Base-by-base conservation (phyloP, 1,139 yeast genomes). In the Geotrichum macrosporum region DNA sequence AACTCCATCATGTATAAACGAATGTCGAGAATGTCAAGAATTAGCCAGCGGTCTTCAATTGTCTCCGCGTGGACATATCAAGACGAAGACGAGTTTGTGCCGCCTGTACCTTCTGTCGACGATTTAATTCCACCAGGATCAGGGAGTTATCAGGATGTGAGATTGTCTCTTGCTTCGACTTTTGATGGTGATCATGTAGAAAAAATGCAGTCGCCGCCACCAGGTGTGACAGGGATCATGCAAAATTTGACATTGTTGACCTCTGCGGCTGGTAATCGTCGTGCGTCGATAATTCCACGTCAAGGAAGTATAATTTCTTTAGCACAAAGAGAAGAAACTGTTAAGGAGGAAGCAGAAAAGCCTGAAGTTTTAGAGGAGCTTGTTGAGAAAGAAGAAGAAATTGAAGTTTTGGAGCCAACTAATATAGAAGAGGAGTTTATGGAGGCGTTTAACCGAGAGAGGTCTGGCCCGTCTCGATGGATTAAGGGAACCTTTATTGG, bases 401-500 rank as follows among this genome's bases (percentile, higher is more conserved):
- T 5, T 15, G 32, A 10, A 27, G 33, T 18, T 41, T 46, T 18
- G n/a, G n/a, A n/a, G 13, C 29, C 19, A 18, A 33, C 39, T 9
- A 42, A 26, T 10, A 53, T 50, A 16, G 62, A 57, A 37, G 60
- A 63, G 20, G 50, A 49, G 22, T 49, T 45, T 27, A 41, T 66
- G 64, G 73, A 67, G 9, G 76, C 73, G 38, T 72, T 71, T 5
- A 72, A 70, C 30, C 75, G 69, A 26, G 52, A 49, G 30, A 41
- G 37, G 20, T 38, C 35, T 77, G 82, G 3, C 89, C 92, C 3
- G 72, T 47, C 79, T 13, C 76, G 82, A 39, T 92, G 97, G 97
- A 74, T 88, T 41, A 84, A 84, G 59, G 98, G 98, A 24, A 86
- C 95, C 0, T 72, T 89, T 35, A 87, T 92, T 55, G 98, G 98